Base-by-base conservation (phyloP, 177 flowering plant genomes). In the Vitis hybrid region DNA sequence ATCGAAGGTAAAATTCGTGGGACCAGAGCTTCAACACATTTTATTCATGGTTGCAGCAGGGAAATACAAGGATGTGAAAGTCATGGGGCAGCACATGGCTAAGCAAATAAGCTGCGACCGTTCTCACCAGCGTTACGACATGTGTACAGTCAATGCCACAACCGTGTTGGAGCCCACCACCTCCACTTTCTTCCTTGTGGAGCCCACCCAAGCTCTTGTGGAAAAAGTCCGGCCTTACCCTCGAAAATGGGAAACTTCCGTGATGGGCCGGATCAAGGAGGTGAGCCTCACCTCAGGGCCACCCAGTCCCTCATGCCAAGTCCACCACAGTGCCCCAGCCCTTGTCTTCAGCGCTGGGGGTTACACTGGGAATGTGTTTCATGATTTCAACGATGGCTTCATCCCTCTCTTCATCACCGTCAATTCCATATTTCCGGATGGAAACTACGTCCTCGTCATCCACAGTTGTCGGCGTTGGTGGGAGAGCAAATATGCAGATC, bases 321-420 rank as follows among this genome's bases (percentile, higher is more conserved):
- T 70, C 50, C 14, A 58, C 14, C 86, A 87, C 74, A 9, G 72
- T 0, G 72, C 71, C 51, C 86, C 88, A 0, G 87, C 90, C 0
- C 54, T 89, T 0, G 82, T 86, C n/a, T 89, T 89, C 77, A 86
- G 86, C 50, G 79, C 79, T 2, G 87, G 82, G 12, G 88, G 88
- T 3, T 87, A 80, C 81, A 82, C 87, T 8, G 91, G 91, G 4
- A 89, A 87, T 66, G 64, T 84, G 62, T 87, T 72, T 70, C 93
- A 89, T 26, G 94, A 84, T 19, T 83, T 86, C 69, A 78, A 61
- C 26, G 90, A 89, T 12, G 87, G 85, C 2, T 71, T 86, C 70
- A 70, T 89, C 58, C 91, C 89, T 2, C 86, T 87, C 53, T 86
- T 74, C 71, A 49, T 87, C 78, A 87, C 90, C 48, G 50, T 77